phyloP scores from a whole-genome alignment of 2,329 filamentous ascomycete genomes.

The Fusarium chaquense region DNA sequence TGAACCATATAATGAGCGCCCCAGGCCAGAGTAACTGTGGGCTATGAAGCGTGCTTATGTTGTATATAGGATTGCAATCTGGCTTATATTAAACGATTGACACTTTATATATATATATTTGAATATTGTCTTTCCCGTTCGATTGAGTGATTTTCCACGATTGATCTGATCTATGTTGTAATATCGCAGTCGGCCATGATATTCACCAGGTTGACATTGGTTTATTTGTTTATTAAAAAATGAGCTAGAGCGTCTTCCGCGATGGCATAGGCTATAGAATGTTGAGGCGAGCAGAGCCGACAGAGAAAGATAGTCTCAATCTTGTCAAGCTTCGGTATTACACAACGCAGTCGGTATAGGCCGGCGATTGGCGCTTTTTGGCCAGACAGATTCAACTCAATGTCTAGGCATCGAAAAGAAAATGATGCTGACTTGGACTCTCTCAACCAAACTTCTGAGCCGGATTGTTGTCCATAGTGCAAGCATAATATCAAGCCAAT shows the following conservation, averaged over 20 bases:
- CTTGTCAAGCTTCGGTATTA: too few relatives aligned
- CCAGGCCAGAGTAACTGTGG: neutral
- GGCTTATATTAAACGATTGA: neutral
- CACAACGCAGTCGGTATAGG: neutral
- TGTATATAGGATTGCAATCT: slow-evolving; percentile 21
- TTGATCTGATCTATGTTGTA: neutral
- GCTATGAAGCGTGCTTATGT: slow-evolving; percentile 23
- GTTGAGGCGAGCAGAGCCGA: neutral
- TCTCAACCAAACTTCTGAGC: neutral
- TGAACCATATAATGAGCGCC: slow-evolving; percentile 23
- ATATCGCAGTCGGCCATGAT: neutral
- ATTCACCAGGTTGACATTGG: neutral
- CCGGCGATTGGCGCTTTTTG: neutral
- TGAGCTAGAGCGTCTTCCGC: neutral
- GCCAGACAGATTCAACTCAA: neutral
- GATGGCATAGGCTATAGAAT: neutral
- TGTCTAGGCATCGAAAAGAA: neutral
- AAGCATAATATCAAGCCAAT: neutral
- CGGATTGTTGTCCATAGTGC: neutral
- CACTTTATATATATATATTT: neutral
- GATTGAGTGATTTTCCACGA: neutral
- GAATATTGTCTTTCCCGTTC: neutral
- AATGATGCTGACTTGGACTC: neutral
- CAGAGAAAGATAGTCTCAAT: neutral
- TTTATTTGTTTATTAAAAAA: neutral